Conservation (phyloP, 169 alveolate genomes). For the Nephromyces sp. region DNA sequence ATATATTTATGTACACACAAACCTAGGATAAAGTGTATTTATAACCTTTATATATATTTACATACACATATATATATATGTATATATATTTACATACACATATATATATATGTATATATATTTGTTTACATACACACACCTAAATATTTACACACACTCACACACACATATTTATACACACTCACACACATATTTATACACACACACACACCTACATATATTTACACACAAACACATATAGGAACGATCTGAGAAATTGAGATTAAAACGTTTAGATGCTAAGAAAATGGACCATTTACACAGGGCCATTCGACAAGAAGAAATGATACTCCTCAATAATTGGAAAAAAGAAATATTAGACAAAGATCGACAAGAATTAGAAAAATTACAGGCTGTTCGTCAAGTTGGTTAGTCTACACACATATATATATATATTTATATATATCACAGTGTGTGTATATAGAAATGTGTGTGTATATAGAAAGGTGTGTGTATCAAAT, state of each 20-base stretch:
- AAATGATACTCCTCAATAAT: slow-evolving; percentile 35
- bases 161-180: neutral
- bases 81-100: neutral
- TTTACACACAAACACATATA: neutral
- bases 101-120: neutral
- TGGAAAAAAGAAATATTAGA: neutral
- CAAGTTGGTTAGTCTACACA: too few species aligned
- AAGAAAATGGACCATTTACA: slow-evolving; percentile 69
- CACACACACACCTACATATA: neutral
- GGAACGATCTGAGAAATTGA: slow-evolving; percentile 66
- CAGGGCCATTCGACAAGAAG: slow-evolving; percentile 68
- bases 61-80: neutral
- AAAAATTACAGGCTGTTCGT: neutral
- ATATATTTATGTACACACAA: neutral
- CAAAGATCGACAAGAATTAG: neutral
- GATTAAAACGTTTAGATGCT: slow-evolving; percentile 61
- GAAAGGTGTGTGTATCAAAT: too few species aligned
- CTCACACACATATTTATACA: neutral
- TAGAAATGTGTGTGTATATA: too few species aligned
- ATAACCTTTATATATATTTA: neutral
- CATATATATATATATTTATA: too few species aligned
- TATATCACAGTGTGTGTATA: too few species aligned
- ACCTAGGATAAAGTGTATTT: neutral
- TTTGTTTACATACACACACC: too few species aligned
- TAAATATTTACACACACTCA: too few species aligned